phyloP scores from a whole-genome alignment of 495 filamentous ascomycete species.

The Chaetomium tenue region DNA sequence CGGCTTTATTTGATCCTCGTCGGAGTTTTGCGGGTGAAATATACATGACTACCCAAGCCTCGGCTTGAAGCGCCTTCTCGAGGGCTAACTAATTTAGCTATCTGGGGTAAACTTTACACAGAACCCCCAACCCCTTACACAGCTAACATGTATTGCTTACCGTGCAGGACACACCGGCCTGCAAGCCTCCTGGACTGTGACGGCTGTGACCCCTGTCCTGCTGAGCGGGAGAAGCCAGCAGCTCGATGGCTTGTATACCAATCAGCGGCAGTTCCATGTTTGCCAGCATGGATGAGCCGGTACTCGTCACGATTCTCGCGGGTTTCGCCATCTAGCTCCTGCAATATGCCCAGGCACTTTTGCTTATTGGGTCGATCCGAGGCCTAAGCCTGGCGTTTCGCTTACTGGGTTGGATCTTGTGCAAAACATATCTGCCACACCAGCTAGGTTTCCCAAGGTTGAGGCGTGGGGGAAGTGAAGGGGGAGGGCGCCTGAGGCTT shows the following conservation, averaged over 20 bases:
- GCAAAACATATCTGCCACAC: background rate
- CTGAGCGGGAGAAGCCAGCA: slow-evolving; percentile 4
- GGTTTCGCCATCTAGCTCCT: background rate
- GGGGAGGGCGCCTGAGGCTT: no score
- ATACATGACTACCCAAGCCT: background rate
- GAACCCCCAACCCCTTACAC: background rate
- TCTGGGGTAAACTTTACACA: slow-evolving; percentile 1
- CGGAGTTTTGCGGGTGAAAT: no score
- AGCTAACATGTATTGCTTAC: background rate
- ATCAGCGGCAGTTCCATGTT: background rate
- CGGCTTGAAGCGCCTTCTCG: background rate
- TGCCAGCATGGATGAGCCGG: background rate
- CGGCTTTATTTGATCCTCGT: no score
- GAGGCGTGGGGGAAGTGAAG: no score
- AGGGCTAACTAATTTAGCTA: no score
- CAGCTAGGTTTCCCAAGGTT: background rate
- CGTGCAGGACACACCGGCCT: slow-evolving; percentile 8
- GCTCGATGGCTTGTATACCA: background rate
- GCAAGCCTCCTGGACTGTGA: background rate
- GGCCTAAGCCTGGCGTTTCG: background rate
- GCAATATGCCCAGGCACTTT: background rate
- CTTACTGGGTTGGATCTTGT: background rate
- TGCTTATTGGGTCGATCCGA: background rate
- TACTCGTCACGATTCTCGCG: background rate
- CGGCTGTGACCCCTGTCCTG: slow-evolving; percentile 10